Conservation (phyloP, 2,329 filamentous ascomycete species). For the Aspergillus neotritici region DNA sequence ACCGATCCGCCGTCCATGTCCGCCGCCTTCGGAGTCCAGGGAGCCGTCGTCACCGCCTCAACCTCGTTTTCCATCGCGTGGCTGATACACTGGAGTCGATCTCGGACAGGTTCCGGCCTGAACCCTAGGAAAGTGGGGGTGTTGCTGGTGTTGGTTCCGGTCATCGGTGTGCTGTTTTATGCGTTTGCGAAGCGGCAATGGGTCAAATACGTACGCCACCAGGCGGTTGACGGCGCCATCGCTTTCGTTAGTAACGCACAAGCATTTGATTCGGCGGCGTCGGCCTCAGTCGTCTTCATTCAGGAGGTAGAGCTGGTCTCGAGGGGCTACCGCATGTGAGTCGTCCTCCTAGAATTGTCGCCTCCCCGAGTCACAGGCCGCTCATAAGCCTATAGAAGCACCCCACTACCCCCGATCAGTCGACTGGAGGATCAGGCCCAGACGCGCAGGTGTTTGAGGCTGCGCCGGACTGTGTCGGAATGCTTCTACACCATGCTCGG, state of each 20-base stretch:
- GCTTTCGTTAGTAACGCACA: slow-evolving; percentile 68
- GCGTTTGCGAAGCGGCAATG: slow-evolving; percentile 72
- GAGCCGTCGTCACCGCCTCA: slow-evolving; percentile 60
- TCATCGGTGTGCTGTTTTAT: slow-evolving; percentile 57
- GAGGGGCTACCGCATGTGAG: slow-evolving; percentile 77
- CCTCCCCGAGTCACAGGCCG: not conserved
- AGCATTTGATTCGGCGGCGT: slow-evolving; percentile 70
- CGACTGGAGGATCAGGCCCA: slow-evolving; percentile 80
- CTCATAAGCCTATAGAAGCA: slow-evolving; percentile 56
- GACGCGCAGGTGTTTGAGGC: slow-evolving; percentile 68
- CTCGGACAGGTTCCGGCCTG: slow-evolving; percentile 48
- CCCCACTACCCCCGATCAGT: slow-evolving; percentile 84
- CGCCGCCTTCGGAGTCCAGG: slow-evolving; percentile 54
- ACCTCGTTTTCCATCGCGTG: slow-evolving; percentile 59
- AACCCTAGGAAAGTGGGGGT: slow-evolving; percentile 38
- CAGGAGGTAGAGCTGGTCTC: slow-evolving; percentile 96
- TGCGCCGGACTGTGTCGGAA: slow-evolving; percentile 69
- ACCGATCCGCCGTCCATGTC: slow-evolving; percentile 30
- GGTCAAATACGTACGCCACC: slow-evolving; percentile 70
- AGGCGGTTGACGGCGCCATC: slow-evolving; percentile 64
- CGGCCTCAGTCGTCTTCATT: slow-evolving; percentile 72
- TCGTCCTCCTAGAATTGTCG: slow-evolving; percentile 16
- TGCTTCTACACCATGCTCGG: slow-evolving; percentile 66
- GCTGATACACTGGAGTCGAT: slow-evolving; percentile 63
- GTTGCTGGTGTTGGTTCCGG: slow-evolving; percentile 43